phyloP scores from a whole-genome alignment of 257 asterid species.

The Lycium barbarum region DNA sequence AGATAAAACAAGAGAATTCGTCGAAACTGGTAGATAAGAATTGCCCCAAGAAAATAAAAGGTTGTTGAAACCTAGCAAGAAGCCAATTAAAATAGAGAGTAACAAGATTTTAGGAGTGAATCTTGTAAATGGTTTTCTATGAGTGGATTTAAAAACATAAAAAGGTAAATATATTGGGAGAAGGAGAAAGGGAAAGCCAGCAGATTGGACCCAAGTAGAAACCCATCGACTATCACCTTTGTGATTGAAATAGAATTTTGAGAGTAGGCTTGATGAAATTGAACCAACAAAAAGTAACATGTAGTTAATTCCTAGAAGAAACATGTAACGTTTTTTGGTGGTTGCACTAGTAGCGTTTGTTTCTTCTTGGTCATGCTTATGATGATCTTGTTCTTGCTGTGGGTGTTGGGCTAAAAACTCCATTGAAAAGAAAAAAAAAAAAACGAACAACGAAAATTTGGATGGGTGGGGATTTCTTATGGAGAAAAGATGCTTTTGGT shows the following conservation, averaged over 20 bases:
- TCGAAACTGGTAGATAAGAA: constrained; percentile 71
- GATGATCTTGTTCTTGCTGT: neutral
- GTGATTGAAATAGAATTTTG: constrained; percentile 77
- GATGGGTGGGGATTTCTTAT: neutral
- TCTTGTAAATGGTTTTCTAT: constrained; percentile 56
- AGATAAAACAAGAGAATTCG: constrained; percentile 60
- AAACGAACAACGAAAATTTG: neutral
- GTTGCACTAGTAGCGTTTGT: neutral
- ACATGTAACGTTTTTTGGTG: constrained; percentile 36
- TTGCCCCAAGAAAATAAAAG: constrained; percentile 66
- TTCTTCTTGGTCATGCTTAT: neutral
- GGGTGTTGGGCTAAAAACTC: neutral
- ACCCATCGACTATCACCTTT: constrained; percentile 73
- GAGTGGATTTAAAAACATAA: constrained; percentile 37
- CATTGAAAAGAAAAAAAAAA: neutral
- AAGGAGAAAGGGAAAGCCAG: constrained; percentile 73
- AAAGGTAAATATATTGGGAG: constrained; percentile 52
- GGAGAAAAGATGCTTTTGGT: neutral
- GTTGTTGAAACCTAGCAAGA: constrained; percentile 37
- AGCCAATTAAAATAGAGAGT: constrained; percentile 46
- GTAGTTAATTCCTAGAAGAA: constrained; percentile 37
- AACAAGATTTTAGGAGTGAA: constrained; percentile 34
- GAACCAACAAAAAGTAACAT: constrained; percentile 45
- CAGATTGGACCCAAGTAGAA: constrained; percentile 72
- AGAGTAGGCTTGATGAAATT: constrained; percentile 49